Evolutionary conservation across 805 yeast genomes (phyloP), one percentile per base, ranked within the genome.

Genomic region (Candida suzukii): DNA sequence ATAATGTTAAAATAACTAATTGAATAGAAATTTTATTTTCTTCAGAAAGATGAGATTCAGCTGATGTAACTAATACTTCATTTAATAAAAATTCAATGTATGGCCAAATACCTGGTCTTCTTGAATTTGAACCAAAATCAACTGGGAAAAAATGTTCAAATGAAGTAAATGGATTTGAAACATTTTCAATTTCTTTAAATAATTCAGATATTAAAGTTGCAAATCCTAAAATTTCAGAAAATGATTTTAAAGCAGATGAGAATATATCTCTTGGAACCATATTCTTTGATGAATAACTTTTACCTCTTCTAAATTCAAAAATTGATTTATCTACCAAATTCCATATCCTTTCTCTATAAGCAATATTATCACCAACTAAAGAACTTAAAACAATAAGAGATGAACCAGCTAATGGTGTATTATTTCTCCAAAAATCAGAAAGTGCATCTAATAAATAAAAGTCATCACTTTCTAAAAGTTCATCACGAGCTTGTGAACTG

Each of bases 41-140:
- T 3, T 43, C 63, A 26, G 64, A 45, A 12, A 69, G 54, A 24
- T 56, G 55, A 4, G 75, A 57, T 9, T 67, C 59, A 2, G 63
- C 53, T 2, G 85, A 64, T 21, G 76, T 73, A 7, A 71, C 73
- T 48, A 88, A 76, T 0, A 88, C 76, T 34, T 83, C 84, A 12
- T 71, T 63, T n/a, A 84, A 53, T 13, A 88, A 56, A 50, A 76
- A 88, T 40, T 87, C 91, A 41, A 85, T 57, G 51, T 90, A 91
- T 3, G 93, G 88, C 76, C 88, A 77, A 6, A 88, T 60, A 2
- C 96, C 95, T 26, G 69, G 70, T 26, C 66, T 73, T 50, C 95
- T 71, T 47, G 78, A 74, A 0, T 68, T 66, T 2, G 57, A 56
- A 0, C 96, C 96, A 22, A 88, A 57, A 40, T 72, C 76, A 7